Conservation (phyloP, 192 early-diverging fungal species). For the Linnemannia schmuckeri region DNA sequence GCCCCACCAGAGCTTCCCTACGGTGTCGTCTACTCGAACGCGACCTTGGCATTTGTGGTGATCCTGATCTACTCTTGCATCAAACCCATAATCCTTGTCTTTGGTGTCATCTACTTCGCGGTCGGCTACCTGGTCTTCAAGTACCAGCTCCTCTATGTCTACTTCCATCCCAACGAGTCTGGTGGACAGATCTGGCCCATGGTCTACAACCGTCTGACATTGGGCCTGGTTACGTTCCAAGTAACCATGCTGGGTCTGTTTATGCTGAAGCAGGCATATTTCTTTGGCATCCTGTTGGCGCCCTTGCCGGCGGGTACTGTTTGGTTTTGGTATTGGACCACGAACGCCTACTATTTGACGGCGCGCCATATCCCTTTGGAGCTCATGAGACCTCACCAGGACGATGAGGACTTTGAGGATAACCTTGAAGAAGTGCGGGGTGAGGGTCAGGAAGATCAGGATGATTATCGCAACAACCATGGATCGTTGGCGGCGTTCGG, state of each 20-base stretch:
- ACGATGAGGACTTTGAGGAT: conserved; percentile 3
- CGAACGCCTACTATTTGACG: conserved; percentile 57
- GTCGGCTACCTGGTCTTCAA: conserved; percentile 78
- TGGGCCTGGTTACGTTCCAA: conserved; percentile 76
- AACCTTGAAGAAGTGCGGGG: not conserved
- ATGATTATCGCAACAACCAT: not conserved
- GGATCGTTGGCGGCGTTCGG: conserved; percentile 1
- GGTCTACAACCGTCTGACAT: conserved; percentile 76
- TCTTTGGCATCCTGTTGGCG: conserved; percentile 59
- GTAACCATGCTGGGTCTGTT: conserved; percentile 76
- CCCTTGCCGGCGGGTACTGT: conserved; percentile 65
- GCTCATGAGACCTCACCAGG: conserved; percentile 35
- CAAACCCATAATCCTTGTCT: conserved; percentile 75
- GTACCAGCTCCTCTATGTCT: conserved; percentile 86
- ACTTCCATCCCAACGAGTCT: conserved; percentile 81
- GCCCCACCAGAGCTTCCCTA: conserved; percentile 80
- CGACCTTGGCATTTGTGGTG: conserved; percentile 79
- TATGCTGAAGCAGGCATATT: conserved; percentile 65
- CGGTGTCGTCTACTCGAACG: conserved; percentile 77
- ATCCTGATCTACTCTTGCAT: conserved; percentile 83
- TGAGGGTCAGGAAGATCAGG: not conserved
- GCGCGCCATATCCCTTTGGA: conserved; percentile 65
- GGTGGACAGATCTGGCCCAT: conserved; percentile 81
- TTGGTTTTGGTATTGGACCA: conserved; percentile 62
- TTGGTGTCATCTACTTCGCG: conserved; percentile 78